A percentile compares a stretch with the other conserved stretches of the same genome.
Evolutionary conservation across 495 filamentous ascomycete genomes (phyloP).

Genomic region (Glonium stellatum): DNA sequence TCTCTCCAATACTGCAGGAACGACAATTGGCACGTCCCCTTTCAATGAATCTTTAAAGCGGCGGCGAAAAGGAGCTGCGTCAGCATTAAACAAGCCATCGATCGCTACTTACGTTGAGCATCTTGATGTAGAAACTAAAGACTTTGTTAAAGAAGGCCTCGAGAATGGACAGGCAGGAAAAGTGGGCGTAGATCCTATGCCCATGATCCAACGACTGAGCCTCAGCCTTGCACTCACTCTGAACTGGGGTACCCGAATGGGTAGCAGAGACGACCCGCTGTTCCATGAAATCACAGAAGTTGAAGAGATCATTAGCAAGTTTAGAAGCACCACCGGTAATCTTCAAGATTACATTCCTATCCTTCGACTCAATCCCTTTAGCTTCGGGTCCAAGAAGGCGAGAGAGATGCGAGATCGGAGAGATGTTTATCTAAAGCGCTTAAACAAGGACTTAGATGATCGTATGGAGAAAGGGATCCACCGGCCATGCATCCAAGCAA

Average conservation of each 20-base stretch:
- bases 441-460: conserved; percentile 50
- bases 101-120: conserved; percentile 55
- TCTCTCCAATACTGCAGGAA: conserved; percentile 55
- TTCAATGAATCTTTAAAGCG: conserved; percentile 57
- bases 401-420: conserved; percentile 52
- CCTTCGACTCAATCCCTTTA: conserved; percentile 52
- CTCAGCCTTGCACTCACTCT: conserved; percentile 53
- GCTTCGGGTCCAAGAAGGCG: conserved; percentile 43
- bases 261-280: conserved; percentile 48
- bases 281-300: conserved; percentile 59
- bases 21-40: conserved; percentile 59
- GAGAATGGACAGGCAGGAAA: conserved; percentile 48
- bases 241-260: conserved; percentile 57
- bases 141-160: conserved; percentile 53
- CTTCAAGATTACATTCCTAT: conserved; percentile 59
- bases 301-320: conserved; percentile 53
- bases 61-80: conserved; percentile 56
- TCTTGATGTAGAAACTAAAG: conserved; percentile 53
- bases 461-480: conserved; percentile 54
- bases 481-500: conserved; percentile 58
- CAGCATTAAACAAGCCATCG: conserved; percentile 55
- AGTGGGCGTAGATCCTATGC: conserved; percentile 52
- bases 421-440: conserved; percentile 49
- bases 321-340: conserved; percentile 56
- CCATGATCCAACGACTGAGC: conserved; percentile 54